Evolutionary conservation across 2,329 filamentous ascomycete species (phyloP).

Genomic region (Calonectria montana): DNA sequence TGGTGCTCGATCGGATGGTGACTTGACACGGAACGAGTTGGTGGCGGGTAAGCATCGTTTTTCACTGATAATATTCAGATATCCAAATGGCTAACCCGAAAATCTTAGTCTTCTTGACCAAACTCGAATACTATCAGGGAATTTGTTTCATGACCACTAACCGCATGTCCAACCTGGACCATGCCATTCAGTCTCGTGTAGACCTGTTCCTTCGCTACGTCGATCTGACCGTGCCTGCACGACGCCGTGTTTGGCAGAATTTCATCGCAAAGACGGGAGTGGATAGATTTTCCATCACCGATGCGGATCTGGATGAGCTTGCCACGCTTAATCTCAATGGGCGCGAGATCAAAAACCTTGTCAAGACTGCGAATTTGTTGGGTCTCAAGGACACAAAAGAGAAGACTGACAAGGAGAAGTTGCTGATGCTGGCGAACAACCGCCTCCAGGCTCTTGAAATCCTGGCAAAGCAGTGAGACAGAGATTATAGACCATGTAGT

Average conservation of each 20-base stretch:
- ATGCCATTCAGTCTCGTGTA: conserved; percentile 55
- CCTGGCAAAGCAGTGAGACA: not conserved
- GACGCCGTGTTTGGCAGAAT: conserved; percentile 9
- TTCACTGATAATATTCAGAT: not conserved
- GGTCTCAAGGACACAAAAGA: not conserved
- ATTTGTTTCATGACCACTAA: conserved; percentile 59
- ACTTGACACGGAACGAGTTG: conserved; percentile 35
- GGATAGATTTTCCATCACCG: not conserved
- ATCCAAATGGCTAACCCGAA: not conserved
- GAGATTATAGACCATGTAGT: not conserved
- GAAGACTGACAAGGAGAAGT: not conserved
- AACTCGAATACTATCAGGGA: conserved; percentile 54
- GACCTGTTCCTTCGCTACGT: conserved; percentile 51
- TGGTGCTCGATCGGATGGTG: conserved; percentile 14
- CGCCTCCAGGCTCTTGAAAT: conserved; percentile 5
- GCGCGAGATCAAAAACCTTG: conserved; percentile 14
- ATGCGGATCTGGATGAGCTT: not conserved
- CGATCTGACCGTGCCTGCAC: not conserved
- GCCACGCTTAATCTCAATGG: conserved; percentile 7
- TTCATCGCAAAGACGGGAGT: conserved; percentile 9
- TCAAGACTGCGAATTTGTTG: conserved; percentile 16
- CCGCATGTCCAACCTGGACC: conserved; percentile 55
- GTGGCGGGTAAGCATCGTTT: conserved; percentile 27
- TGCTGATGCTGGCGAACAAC: conserved; percentile 5
- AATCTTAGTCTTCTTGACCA: conserved; percentile 50